Evolutionary conservation across 305 asterid species (phyloP).

Genomic region (Euphrasia arctica): DNA sequence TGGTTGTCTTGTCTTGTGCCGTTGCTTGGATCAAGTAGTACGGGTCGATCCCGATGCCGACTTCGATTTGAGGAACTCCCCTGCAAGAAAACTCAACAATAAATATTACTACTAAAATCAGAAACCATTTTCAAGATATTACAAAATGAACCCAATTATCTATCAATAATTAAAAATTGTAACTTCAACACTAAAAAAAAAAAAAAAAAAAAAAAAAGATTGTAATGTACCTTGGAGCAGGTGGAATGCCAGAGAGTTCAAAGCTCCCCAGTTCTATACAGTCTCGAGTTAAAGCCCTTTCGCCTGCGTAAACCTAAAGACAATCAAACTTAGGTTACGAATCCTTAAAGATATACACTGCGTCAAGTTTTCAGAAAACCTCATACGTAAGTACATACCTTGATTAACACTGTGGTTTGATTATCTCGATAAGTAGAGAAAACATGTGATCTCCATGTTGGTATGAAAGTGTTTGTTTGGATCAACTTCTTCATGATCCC

Average conservation of each 20-base stretch:
- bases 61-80: conserved; percentile 40
- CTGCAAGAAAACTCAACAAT: conserved; percentile 5
- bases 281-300: conserved; percentile 31
- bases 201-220: not conserved
- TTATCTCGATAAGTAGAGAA: not conserved
- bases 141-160: not conserved
- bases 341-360: not conserved
- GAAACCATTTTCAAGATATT: too few species aligned
- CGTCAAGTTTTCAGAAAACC: not conserved
- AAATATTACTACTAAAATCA: not conserved
- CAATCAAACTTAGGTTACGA: not conserved
- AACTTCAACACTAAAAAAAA: not conserved
- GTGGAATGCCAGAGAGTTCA: conserved; percentile 31
- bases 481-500: too few species aligned
- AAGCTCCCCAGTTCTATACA: conserved; percentile 31
- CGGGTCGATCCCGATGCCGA: conserved; percentile 15
- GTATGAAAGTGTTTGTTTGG: too few species aligned
- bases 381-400: not conserved
- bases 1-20: conserved; percentile 27
- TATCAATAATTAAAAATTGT: not conserved
- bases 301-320: conserved; percentile 36
- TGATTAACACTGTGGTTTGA: conserved; percentile 32
- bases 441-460: too few species aligned
- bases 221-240: conserved; percentile 30
- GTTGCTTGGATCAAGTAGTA: not conserved